Conservation (phyloP, 179 eudicot species). For the Vitellaria paradoxa region DNA sequence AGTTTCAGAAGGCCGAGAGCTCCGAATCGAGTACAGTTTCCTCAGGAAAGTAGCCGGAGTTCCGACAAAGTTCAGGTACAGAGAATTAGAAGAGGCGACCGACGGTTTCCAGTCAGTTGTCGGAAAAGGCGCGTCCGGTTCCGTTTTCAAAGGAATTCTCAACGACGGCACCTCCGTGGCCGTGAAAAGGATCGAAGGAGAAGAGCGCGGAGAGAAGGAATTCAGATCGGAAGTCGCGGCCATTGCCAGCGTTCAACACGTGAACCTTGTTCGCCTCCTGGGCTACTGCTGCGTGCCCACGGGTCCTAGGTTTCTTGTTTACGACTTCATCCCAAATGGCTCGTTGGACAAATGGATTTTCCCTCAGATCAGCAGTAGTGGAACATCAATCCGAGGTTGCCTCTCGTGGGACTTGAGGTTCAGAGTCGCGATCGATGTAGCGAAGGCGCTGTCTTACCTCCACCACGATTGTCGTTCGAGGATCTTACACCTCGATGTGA, state of each 20-base stretch:
- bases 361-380: constrained; percentile 11
- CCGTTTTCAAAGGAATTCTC: constrained; percentile 67
- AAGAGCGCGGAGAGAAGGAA: constrained; percentile 60
- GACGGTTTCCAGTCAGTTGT: constrained; percentile 56
- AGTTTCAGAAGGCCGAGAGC: constrained; percentile 53
- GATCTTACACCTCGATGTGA: constrained; percentile 70
- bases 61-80: constrained; percentile 57
- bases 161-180: constrained; percentile 68
- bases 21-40: constrained; percentile 61
- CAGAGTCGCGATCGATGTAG: constrained; percentile 65
- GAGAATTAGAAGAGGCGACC: constrained; percentile 76
- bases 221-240: constrained; percentile 78
- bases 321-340: constrained; percentile 58
- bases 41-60: constrained; percentile 86
- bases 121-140: constrained; percentile 76
- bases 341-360: constrained; percentile 77
- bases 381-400: constrained; percentile 25
- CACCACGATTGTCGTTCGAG: constrained; percentile 72
- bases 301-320: constrained; percentile 57
- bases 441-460: constrained; percentile 65
- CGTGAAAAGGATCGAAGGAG: constrained; percentile 62
- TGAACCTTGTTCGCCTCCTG: constrained; percentile 41
- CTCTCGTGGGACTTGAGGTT: constrained; percentile 66
- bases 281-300: constrained; percentile 53
- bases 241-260: constrained; percentile 73